Evolutionary conservation across 2,329 filamentous ascomycete species (phyloP), one percentile per base, ranked within the genome.

Genomic region (Elsinoe batatas): DNA sequence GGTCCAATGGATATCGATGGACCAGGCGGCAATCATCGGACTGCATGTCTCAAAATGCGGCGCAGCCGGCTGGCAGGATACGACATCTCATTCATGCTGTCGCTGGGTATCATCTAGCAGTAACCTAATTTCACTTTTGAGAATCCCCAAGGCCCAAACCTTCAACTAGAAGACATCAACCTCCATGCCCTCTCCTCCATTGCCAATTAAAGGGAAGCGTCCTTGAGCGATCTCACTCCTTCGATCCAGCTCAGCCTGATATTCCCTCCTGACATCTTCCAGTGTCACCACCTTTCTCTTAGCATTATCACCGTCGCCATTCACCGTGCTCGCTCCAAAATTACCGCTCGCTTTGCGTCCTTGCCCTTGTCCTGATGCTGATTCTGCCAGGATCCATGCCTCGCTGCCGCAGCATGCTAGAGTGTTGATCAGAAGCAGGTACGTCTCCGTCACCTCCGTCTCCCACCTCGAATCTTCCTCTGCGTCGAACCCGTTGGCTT

Each of bases 401-500:
- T 95, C 87, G 59, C 88, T 82, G 49, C 87, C 83, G 38, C 96
- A 89, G 60, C 89, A 95, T 61, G 87, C 88, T 58, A 98, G 76
- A 1, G 89, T 85, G 68, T 98, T 98, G 73, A 98, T 95, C 43
- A 98, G 79, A 59, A 90, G 79, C n/a, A 97, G 74, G 64, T 95
- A 93, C 64, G 88, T 85, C 62, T 87, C 81, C 46, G 85, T 83
- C 32, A 83, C 17, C 13, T 55, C 53, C 36, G 76, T 76, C 57
- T 79, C 77, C 47, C 26, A 35, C n/a, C 32, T 51, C 26, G 32
- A 35, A 30, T 51, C 47, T 8, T 51, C 47, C 5, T 51, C 47
- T n/a, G 36, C 33, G 8, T 17, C 47, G 18, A 12, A 51, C 1
- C 26, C 47, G 59, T 79, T 79, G 46, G 62, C 46, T 2, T 49